phyloP scores from a whole-genome alignment of 163 green algal genomes.

The Chlamydomonas reinhardtii region DNA sequence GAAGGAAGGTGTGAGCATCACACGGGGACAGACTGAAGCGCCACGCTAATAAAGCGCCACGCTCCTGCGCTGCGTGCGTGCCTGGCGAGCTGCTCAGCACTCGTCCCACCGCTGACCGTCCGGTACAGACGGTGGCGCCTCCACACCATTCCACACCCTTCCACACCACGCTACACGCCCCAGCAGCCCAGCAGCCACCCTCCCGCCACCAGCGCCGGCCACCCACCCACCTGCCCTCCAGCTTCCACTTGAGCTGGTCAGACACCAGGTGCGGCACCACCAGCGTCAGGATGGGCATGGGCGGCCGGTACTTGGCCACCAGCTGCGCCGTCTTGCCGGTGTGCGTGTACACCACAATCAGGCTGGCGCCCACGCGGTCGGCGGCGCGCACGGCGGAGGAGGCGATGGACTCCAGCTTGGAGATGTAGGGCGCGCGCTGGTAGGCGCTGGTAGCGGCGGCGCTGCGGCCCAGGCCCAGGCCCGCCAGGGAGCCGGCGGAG shows the following conservation, averaged over 20 bases:
- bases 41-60: no score
- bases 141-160: no score
- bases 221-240: constrained; percentile 62
- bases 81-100: no score
- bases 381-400: constrained; percentile 86
- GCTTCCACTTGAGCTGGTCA: constrained; percentile 68
- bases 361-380: constrained; percentile 77
- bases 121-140: no score
- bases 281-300: constrained; percentile 91
- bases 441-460: constrained; percentile 10
- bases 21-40: no score
- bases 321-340: constrained; percentile 80
- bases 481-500: constrained; percentile 30
- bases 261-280: constrained; percentile 85
- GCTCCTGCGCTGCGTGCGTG: no score
- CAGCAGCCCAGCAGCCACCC: no score
- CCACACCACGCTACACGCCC: no score
- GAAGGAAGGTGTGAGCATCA: no score
- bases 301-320: constrained; percentile 94
- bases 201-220: no score
- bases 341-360: constrained; percentile 63
- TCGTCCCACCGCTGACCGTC: no score
- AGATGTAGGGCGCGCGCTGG: constrained; percentile 41
- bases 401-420: constrained; percentile 90
- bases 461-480: constrained; percentile 9